Evolutionary conservation across 2,329 filamentous ascomycete species (phyloP), one percentile per base, ranked within the genome.

Genomic region (Camptophora hylomeconis): DNA sequence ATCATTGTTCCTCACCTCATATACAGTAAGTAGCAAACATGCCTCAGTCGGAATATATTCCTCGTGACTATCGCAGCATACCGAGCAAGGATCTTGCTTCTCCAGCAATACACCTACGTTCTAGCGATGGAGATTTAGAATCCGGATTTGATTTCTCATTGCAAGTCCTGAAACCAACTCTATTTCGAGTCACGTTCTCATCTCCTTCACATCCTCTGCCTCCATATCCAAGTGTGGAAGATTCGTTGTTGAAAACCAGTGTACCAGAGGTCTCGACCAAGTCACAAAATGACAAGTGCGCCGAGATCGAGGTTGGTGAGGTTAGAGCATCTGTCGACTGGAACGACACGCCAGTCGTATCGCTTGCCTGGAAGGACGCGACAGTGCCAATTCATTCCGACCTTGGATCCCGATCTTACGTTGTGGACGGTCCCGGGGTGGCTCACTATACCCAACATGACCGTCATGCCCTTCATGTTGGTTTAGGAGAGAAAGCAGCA

Each of bases 401-500:
- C 44, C 53, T 82, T 2, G 63, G 67, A 0, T 62, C 69, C 42
- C 70, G 77, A 7, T 79, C 75, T 0, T 82, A 81, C 39, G 66
- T 61, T 1, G 55, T 71, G 5, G 72, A 80, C 38, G 67, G 67
- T 1, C 48, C 55, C 0, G 76, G 76, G 2, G 53, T 79, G 12
- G 65, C 73, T 0, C 73, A 79, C 43, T 80, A 80, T 45, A 71
- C 69, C 0, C 53, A 60, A 9, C 76, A 77, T 47, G 69, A 75
- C 37, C 57, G 65, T 10, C 60, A 65, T 12, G 74, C 69, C 0
- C 60, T 82, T 0, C 73, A 82, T 41, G 67, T 80, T 11, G 77
- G 78, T 1, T 58, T 82, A 0, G 78, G 77, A 4, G 77, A 82
- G 48, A 81, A 81, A 47, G 62, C 72, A 4, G 76, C 75, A 0